Evolutionary conservation across 805 yeast genomes (phyloP).

Genomic region (Saccharomycopsis oosterbeekiorum): DNA sequence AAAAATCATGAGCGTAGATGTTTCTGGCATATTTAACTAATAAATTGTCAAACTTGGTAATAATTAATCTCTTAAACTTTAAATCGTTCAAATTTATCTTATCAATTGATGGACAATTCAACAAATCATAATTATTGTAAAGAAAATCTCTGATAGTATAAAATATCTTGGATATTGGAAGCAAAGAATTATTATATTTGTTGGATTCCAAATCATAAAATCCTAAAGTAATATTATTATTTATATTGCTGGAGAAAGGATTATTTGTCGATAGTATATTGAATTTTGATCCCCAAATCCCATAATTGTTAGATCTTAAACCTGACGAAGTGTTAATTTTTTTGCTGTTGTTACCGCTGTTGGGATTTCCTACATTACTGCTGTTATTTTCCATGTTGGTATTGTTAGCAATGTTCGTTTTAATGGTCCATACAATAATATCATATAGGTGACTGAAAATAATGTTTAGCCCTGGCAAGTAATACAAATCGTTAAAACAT

Average conservation of each 20-base stretch:
- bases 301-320: background rate
- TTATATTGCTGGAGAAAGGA: conserved; percentile 2
- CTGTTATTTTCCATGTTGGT: background rate
- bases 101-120: conserved; percentile 19
- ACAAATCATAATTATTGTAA: conserved; percentile 19
- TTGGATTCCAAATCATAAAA: conserved; percentile 13
- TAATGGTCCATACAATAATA: conserved; percentile 23
- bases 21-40: conserved; percentile 29
- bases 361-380: background rate
- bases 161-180: conserved; percentile 25
- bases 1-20: conserved; percentile 31
- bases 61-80: conserved; percentile 17
- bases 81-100: conserved; percentile 20
- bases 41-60: conserved; percentile 27
- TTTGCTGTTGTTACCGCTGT: background rate
- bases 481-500: conserved; percentile 1
- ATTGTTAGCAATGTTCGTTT: conserved; percentile 5
- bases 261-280: conserved; percentile 10
- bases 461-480: conserved; percentile 36
- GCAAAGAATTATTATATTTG: conserved; percentile 16
- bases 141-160: conserved; percentile 30
- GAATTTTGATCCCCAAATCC: conserved; percentile 11
- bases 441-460: conserved; percentile 39
- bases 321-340: background rate
- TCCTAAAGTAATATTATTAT: conserved; percentile 14